Conservation (phyloP, 768 basidiomycete species). For the Psilocybe cubensis region DNA sequence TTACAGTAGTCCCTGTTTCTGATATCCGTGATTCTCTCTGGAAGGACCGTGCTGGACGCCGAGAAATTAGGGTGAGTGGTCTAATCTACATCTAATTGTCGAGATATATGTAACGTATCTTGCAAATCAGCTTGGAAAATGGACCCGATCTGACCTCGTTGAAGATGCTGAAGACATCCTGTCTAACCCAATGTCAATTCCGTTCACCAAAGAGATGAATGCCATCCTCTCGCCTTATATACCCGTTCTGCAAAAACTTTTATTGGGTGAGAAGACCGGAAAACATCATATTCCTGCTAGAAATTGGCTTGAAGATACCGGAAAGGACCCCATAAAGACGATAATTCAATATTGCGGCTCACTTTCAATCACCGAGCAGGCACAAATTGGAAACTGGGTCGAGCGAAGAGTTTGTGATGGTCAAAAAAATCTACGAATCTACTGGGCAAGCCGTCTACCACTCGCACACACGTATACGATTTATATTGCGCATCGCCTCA, state of each 20-base stretch:
- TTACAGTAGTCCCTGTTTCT: neutral
- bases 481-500: slow-evolving; percentile 15
- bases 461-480: slow-evolving; percentile 19
- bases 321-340: neutral
- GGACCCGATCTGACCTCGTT: slow-evolving; percentile 24
- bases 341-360: neutral
- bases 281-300: slow-evolving; percentile 8
- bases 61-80: slow-evolving; percentile 19
- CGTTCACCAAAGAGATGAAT: slow-evolving; percentile 21
- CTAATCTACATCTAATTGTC: neutral
- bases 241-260: slow-evolving; percentile 10
- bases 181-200: slow-evolving; percentile 18
- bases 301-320: slow-evolving; percentile 13
- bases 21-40: slow-evolving; percentile 24
- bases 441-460: slow-evolving; percentile 6
- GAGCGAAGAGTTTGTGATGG: neutral
- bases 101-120: neutral
- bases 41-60: slow-evolving; percentile 10
- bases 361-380: neutral
- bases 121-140: slow-evolving; percentile 29
- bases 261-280: neutral
- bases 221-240: slow-evolving; percentile 12
- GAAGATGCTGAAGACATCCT: slow-evolving; percentile 25
- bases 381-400: neutral
- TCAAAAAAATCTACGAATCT: neutral